Base-by-base conservation (phyloP, 2,329 filamentous ascomycete genomes). In the Graphilbum sp. region DNA sequence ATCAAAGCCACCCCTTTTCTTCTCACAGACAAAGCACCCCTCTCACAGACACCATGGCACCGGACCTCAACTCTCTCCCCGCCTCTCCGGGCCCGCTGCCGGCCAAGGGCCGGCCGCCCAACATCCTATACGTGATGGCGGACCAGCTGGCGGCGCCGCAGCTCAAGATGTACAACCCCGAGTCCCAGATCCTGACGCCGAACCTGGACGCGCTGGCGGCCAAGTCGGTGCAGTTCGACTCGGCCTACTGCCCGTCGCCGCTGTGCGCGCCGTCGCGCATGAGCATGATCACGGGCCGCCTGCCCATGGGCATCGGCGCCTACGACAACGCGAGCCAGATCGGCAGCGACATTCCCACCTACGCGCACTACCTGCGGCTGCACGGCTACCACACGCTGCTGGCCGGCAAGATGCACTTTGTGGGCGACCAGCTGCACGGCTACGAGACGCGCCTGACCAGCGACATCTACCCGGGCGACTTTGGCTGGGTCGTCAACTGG, bases 371-470 rank as follows among this genome's bases (percentile, higher is more conserved):
- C 59, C 66, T 95, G 39, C 80, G 87, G 36, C 68, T 73, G 32
- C 75, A 79, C 50, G 85, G 84, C 38, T 95, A 95, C 52, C 83
- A 94, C 59, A 94, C 87, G 12, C 82, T 80, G 6, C 66, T 95
- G 48, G 85, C 87, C 5, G 87, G 87, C 45, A 95, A 95, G 69
- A 95, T 95, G 87, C 87, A 95, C 60, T 95, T 95, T 55, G 81
- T 92, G 39, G 87, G 87, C 25, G 87, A 95, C 54, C 87, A 95
- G 61, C 67, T 95, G 42, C 87, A 95, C 55, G 87, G 87, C 23
- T 95, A 93, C 52, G 87, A 95, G 63, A 80, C 84, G 51, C 75
- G 87, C 41, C 67, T 95, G 51, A 95, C 87, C n/a, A 83, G 79
- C 47, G 87, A 95, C 56, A 94, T 95, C 53, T 95, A 95, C 57